Evolutionary conservation across 1,284 basidiomycete species (phyloP).

Genomic region (Rhodotorula mucilaginosa): DNA sequence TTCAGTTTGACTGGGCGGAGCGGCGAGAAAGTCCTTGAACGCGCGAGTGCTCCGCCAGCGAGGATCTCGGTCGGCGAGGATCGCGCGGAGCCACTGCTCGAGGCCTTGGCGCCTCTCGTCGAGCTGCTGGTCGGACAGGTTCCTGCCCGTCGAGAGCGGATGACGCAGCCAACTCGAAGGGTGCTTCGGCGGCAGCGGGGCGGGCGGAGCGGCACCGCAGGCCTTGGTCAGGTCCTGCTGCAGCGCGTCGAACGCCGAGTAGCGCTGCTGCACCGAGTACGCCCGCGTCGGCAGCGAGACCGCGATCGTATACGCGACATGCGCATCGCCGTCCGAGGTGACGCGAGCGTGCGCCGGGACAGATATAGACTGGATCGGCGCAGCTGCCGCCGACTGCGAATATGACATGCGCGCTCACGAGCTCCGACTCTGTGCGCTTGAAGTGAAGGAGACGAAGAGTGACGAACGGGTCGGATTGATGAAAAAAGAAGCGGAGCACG

Average conservation of each 20-base stretch:
- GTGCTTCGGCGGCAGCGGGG: constrained; percentile 22
- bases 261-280: constrained; percentile 89
- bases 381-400: background rate
- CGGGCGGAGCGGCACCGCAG: constrained; percentile 46
- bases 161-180: constrained; percentile 22
- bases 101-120: constrained; percentile 72
- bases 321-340: constrained; percentile 61
- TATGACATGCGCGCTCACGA: constrained; percentile 4
- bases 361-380: constrained; percentile 46
- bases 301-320: constrained; percentile 74
- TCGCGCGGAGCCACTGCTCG: constrained; percentile 81
- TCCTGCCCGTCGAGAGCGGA: constrained; percentile 5
- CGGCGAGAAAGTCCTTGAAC: constrained; percentile 82
- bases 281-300: constrained; percentile 77
- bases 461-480: background rate
- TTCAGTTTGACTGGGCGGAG: constrained; percentile 55
- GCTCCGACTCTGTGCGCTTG: background rate
- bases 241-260: constrained; percentile 88
- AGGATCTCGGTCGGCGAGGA: constrained; percentile 73
- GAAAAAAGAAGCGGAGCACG: no score
- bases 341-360: constrained; percentile 44
- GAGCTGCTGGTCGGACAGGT: constrained; percentile 47
- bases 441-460: background rate
- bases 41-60: constrained; percentile 74
- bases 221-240: constrained; percentile 55